Evolutionary conservation across 306 rosid species (phyloP), one percentile per base, ranked within the genome.

Genomic region (Cajanus cajan): DNA sequence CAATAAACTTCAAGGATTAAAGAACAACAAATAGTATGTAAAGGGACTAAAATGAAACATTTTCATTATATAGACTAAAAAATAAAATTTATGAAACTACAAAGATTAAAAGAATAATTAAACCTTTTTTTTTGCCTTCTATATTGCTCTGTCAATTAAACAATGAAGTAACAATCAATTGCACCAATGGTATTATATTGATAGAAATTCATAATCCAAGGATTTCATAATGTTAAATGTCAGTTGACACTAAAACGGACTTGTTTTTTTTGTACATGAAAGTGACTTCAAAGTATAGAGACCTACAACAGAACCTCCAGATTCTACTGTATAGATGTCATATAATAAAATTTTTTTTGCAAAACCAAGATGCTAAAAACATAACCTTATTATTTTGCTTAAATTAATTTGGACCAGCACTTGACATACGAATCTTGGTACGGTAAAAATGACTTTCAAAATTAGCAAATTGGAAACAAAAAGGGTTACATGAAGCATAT

Each of bases 401-500:
- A 68, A 74, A 68, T 44, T 68, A 47, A 47, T 34, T 36, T 61
- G 62, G 63, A 76, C 61, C 41, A 48, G 15, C 10, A 45, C 51
- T 2, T 31, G 71, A 59, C 14, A 61, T n/a, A 57, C 13, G 24
- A 65, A 64, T 55, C 28, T 31, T 68, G 18, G 14, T 7, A 19
- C 15, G 0, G 19, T 45, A n/a, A 55, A 52, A 54, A 11, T n/a
- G 50, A 41, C 33, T 33, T 51, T 71, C 59, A 24, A 39, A 62
- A 71, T 33, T 76, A 70, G 39, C 24, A 34, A 62, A 64, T 58
- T 37, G 62, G 28, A 5, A 50, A 14, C 41, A 44, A 68, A 81
- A 61, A 45, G 71, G 76, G 76, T 85, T 85, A 94, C 97, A 89
- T 84, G 96, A 89, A 25, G 95, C 92, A 44, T 74, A 55, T 78